Conservation (phyloP, 306 rosid species). For the Lupinus albus region DNA sequence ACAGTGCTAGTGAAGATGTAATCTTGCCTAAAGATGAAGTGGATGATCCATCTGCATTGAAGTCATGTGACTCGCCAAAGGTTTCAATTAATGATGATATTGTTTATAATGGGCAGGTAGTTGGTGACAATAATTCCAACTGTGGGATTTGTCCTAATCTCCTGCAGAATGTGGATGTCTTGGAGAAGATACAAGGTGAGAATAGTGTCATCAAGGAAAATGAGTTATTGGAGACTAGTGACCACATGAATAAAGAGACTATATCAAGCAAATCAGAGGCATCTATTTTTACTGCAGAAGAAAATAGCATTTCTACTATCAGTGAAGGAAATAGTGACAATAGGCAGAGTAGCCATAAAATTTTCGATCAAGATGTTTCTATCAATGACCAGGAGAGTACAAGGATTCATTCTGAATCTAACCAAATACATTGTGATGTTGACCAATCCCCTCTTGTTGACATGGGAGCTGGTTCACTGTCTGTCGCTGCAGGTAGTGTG, state of each 20-base stretch:
- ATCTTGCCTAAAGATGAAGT: conserved; percentile 41
- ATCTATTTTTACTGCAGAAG: conserved; percentile 41
- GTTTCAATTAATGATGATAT: conserved; percentile 46
- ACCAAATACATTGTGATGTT: conserved; percentile 41
- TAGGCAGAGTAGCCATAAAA: conserved; percentile 40
- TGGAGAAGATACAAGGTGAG: conserved; percentile 38
- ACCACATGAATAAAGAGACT: conserved; percentile 41
- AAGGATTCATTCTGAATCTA: conserved; percentile 45
- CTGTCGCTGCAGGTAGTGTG: conserved; percentile 40
- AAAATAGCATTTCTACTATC: conserved; percentile 39
- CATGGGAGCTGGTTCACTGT: conserved; percentile 48
- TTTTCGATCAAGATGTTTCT: conserved; percentile 41
- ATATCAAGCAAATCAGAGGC: conserved; percentile 46
- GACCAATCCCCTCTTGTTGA: conserved; percentile 47
- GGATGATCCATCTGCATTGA: conserved; percentile 48
- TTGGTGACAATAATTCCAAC: conserved; percentile 42
- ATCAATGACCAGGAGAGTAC: conserved; percentile 48
- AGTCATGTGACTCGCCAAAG: conserved; percentile 39
- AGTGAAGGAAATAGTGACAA: conserved; percentile 45
- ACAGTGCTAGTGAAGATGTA: conserved; percentile 46
- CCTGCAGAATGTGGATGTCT: conserved; percentile 52
- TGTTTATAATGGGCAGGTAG: conserved; percentile 44
- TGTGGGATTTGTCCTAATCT: conserved; percentile 41
- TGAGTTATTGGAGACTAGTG: conserved; percentile 41
- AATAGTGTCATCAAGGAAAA: conserved; percentile 41